Evolutionary conservation across 2,329 filamentous ascomycete genomes (phyloP).

Genomic region (Coniochaeta ligniaria): DNA sequence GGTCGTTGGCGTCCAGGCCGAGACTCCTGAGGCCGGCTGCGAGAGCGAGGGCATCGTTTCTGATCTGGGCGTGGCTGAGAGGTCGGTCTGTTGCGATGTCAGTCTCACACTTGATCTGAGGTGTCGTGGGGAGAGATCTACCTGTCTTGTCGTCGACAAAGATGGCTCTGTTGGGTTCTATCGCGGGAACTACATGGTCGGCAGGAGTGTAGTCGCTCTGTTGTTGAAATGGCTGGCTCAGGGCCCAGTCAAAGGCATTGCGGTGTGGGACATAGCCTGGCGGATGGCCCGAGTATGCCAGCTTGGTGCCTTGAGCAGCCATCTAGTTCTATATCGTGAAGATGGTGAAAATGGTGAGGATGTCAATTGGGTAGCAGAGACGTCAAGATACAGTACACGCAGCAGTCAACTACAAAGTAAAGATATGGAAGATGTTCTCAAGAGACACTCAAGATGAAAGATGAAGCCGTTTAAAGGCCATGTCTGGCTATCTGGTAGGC

Average conservation of each 20-base stretch:
- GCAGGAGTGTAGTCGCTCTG: slow-evolving; percentile 20
- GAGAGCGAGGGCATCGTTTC: slow-evolving; percentile 25
- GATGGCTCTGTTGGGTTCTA: slow-evolving; percentile 24
- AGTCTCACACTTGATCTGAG: not conserved
- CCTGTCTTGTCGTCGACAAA: slow-evolving; percentile 32
- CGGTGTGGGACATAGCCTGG: slow-evolving; percentile 13
- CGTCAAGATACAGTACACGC: too few species aligned
- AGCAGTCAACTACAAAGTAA: not conserved
- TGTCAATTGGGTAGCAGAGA: too few species aligned
- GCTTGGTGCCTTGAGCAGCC: not conserved
- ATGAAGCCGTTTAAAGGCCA: not conserved
- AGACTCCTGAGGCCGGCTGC: slow-evolving; percentile 26
- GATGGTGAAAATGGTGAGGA: too few species aligned
- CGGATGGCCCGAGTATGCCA: slow-evolving; percentile 12
- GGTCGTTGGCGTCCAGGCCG: slow-evolving; percentile 25
- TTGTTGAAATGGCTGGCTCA: slow-evolving; percentile 27
- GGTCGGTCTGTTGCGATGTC: slow-evolving; percentile 20
- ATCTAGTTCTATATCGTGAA: too few species aligned
- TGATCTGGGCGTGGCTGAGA: slow-evolving; percentile 25
- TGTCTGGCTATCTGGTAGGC: not conserved
- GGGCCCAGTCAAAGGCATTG: slow-evolving; percentile 28
- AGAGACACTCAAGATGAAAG: not conserved
- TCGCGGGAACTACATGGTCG: slow-evolving; percentile 20
- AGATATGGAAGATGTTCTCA: too few species aligned
- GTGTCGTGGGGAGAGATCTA: slow-evolving; percentile 7